A percentile compares a stretch with the other conserved stretches of the same genome.
These are phyloP conservation scores for Nothopassalora personata DNA, from an alignment of 2,329 filamentous ascomycete species.

Conservation along the genomic window DNA sequence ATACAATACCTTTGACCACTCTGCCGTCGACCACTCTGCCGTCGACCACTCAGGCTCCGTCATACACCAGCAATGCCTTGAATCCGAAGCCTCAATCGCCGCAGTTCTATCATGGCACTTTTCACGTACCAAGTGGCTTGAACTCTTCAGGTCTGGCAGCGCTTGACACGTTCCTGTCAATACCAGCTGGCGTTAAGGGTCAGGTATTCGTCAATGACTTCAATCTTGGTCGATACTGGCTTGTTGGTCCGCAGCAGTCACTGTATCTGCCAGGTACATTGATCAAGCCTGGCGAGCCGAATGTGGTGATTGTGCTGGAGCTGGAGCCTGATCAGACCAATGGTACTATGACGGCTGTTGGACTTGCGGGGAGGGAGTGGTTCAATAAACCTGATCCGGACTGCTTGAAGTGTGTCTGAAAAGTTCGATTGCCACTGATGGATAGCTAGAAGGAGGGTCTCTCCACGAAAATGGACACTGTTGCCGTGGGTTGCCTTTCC, in stretches of 20 bases:
- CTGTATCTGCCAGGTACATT: conserved; percentile 9
- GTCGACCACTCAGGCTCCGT: not conserved
- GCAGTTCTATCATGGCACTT: conserved; percentile 23
- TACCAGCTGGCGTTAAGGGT: conserved; percentile 8
- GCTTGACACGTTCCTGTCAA: conserved; percentile 6
- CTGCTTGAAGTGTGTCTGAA: conserved; percentile 7
- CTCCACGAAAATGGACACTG: too few species aligned
- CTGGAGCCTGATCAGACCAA: conserved; percentile 9
- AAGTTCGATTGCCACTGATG: too few species aligned
- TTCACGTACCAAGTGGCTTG: conserved; percentile 4
- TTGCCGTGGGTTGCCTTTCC: too few species aligned
- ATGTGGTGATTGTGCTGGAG: conserved; percentile 9
- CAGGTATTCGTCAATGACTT: conserved; percentile 11
- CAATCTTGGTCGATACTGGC: conserved; percentile 13
- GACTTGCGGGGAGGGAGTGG: conserved; percentile 5
- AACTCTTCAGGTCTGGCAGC: not conserved
- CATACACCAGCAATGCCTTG: not conserved
- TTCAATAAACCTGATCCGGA: conserved; percentile 7
- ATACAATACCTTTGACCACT: conserved; percentile 29
- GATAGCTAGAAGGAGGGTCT: too few species aligned
- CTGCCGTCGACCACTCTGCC: conserved; percentile 2
- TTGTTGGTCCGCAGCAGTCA: conserved; percentile 12
- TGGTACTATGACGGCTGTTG: conserved; percentile 5
- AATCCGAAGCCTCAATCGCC: conserved; percentile 3
- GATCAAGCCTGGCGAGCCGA: not conserved